These are phyloP conservation scores for Nannizziopsis arthrosporioides DNA, from an alignment of 2,329 filamentous ascomycete genomes.

Conservation along the genomic window DNA sequence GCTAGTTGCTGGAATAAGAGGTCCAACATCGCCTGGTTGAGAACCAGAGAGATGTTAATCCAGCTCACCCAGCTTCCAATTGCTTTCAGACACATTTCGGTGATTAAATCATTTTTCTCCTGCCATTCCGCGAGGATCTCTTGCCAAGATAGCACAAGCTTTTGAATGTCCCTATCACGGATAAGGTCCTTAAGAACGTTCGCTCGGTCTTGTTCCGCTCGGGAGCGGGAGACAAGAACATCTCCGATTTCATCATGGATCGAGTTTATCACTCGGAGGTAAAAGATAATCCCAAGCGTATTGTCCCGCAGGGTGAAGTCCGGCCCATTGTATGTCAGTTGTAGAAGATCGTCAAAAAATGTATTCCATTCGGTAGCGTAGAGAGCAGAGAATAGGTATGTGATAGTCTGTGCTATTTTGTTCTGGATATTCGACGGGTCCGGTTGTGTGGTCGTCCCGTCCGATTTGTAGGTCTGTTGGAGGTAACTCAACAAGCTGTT, in stretches of 20 bases:
- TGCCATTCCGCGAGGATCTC: constrained; percentile 72
- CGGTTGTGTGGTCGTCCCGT: constrained; percentile 38
- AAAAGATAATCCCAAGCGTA: constrained; percentile 64
- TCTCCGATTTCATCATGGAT: constrained; percentile 98
- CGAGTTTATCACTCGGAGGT: constrained; percentile 75
- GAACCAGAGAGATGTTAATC: constrained; percentile 90
- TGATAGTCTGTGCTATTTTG: constrained; percentile 92
- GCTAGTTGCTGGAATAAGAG: constrained; percentile 78
- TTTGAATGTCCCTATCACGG: constrained; percentile 73
- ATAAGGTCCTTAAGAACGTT: constrained; percentile 85
- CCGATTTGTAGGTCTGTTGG: constrained; percentile 57
- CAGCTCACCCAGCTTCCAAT: constrained; percentile 97
- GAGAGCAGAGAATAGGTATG: constrained; percentile 77
- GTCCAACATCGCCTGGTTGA: constrained; percentile 78
- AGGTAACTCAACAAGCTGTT: constrained; percentile 74
- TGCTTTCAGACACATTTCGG: constrained; percentile 82
- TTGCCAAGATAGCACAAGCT: constrained; percentile 82
- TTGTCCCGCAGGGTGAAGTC: constrained; percentile 53
- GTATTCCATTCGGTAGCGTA: constrained; percentile 78
- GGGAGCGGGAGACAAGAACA: constrained; percentile 67
- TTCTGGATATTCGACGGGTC: constrained; percentile 79
- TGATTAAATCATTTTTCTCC: constrained; percentile 56
- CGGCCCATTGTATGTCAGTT: constrained; percentile 54
- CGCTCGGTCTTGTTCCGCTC: constrained; percentile 70
- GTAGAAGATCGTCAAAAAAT: constrained; percentile 83